Evolutionary conservation across 2,329 filamentous ascomycete genomes (phyloP).

Genomic region (Elsinoe fawcettii): DNA sequence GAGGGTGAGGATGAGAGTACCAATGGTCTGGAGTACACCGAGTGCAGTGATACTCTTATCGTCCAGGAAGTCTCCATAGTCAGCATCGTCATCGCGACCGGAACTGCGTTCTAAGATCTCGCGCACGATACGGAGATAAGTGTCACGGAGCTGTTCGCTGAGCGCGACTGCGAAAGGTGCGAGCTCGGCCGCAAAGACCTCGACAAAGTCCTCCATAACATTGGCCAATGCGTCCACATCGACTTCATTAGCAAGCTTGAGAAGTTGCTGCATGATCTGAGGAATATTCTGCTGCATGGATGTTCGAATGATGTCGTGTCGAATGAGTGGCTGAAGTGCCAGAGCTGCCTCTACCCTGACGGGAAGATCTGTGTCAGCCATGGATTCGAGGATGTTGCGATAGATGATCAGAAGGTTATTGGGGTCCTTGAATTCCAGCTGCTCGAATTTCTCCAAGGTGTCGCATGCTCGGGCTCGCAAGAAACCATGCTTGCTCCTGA

Average conservation of each 20-base stretch:
- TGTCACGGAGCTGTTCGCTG: constrained; percentile 91
- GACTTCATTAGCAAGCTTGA: constrained; percentile 95
- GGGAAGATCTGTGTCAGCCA: constrained; percentile 88
- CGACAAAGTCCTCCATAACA: constrained; percentile 99
- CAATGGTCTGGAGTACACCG: constrained; percentile 93
- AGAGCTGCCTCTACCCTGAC: constrained; percentile 91
- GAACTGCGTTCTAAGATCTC: constrained; percentile 85
- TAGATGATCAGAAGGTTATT: constrained; percentile 96
- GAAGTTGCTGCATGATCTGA: constrained; percentile 97
- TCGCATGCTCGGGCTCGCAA: constrained; percentile 92
- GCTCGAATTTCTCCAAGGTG: constrained; percentile 95
- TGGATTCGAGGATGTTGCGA: constrained; percentile 90
- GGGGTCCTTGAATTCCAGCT: constrained; percentile 91
- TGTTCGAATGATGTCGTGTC: constrained; percentile 85
- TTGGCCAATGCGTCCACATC: constrained; percentile 96
- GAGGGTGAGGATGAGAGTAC: constrained; percentile 89
- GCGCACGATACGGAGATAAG: constrained; percentile 85
- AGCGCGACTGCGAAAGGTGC: constrained; percentile 95
- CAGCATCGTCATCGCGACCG: constrained; percentile 66
- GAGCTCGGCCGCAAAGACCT: constrained; percentile 93
- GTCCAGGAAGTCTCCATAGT: constrained; percentile 84
- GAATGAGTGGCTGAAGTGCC: constrained; percentile 87
- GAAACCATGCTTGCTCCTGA: constrained; percentile 85
- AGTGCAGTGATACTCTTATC: constrained; percentile 98
- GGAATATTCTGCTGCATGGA: constrained; percentile 98